A percentile compares a stretch with the other conserved stretches of the same genome.
phyloP scores from a whole-genome alignment of 2,329 filamentous ascomycete species.

The Fusarium secorum region DNA sequence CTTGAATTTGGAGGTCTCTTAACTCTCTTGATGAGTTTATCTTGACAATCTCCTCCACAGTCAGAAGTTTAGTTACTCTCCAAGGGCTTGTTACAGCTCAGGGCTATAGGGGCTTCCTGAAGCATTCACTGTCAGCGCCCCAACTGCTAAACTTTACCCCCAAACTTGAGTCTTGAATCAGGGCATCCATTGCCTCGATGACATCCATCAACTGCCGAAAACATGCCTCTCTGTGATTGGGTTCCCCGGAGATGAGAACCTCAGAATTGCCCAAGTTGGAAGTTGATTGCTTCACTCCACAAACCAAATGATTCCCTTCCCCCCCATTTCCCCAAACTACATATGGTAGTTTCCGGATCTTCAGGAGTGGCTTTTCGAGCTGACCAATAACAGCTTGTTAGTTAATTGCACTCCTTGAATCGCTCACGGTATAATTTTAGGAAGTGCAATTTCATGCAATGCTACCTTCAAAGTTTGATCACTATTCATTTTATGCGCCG shows the following conservation, averaged over 20 bases:
- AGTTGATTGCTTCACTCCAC: neutral
- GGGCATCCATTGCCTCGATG: neutral
- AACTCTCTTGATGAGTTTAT: neutral
- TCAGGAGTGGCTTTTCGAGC: conserved; percentile 36
- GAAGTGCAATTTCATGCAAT: conserved; percentile 17
- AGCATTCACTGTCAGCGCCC: neutral
- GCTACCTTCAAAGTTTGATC: neutral
- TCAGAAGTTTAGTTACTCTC: neutral
- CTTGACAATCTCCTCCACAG: neutral
- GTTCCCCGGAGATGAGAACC: conserved; percentile 20
- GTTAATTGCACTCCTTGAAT: neutral
- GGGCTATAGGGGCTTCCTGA: neutral
- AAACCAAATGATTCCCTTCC: conserved; percentile 19
- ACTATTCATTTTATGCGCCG: neutral
- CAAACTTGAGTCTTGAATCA: neutral
- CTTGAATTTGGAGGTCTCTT: neutral
- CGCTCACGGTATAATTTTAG: neutral
- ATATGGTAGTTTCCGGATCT: conserved; percentile 38
- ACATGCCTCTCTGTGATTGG: neutral
- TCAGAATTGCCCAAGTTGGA: conserved; percentile 1
- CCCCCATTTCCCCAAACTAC: conserved; percentile 32
- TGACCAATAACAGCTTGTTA: conserved; percentile 24
- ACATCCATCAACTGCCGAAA: conserved; percentile 22
- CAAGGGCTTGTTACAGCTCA: neutral
- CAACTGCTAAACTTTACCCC: neutral